Base-by-base conservation (phyloP, 1,139 yeast species). In the Saccharomyces hybrid region DNA sequence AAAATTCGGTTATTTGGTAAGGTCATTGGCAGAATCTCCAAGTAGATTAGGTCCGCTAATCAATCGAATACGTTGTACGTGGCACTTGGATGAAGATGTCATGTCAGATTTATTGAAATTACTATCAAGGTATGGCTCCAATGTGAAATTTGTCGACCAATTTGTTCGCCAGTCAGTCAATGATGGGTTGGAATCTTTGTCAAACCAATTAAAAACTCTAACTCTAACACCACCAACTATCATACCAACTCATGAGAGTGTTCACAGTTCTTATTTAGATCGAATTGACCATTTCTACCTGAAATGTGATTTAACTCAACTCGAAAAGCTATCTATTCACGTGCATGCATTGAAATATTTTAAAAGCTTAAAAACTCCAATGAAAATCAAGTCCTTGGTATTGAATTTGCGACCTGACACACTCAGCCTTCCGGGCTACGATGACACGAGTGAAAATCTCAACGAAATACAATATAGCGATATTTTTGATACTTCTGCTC, bases 371-470 rank as follows among this genome's bases (percentile, higher is more conserved):
- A 32, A 54, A 2, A 56, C 54, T 24, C 66, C 66, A 9, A 50
- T 67, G 47, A 60, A 57, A 31, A 61, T 67, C 12, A 48, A 55
- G 26, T 58, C 62, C 4, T 57, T 67, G 28, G 57, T 62, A 28
- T 46, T 67, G n/a, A 64, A 65, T 52, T 49, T 67, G 49, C 57
- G 71, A 55, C 62, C 61, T 9, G 71, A 67, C 55, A 64, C 64
- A 32, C 52, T 50, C 16, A 9, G 16, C 24, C 42, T 24, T n/a
- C 26, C 38, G 24, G 27, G 4, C 2, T 56, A 49, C 49, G 55
- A 52, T 6, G 57, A 56, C 4, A 54, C 51, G 24, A 51, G 54
- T 11, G 53, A 48, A 31, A 52, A 31, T 26, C 47, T 52, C 29
- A 42, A 21, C 34, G 54, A 54, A 24, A 46, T 56, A 2, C 60